Evolutionary conservation across 257 asterid genomes (phyloP), one percentile per base, ranked within the genome.

Genomic region (Linderniella brevidens): DNA sequence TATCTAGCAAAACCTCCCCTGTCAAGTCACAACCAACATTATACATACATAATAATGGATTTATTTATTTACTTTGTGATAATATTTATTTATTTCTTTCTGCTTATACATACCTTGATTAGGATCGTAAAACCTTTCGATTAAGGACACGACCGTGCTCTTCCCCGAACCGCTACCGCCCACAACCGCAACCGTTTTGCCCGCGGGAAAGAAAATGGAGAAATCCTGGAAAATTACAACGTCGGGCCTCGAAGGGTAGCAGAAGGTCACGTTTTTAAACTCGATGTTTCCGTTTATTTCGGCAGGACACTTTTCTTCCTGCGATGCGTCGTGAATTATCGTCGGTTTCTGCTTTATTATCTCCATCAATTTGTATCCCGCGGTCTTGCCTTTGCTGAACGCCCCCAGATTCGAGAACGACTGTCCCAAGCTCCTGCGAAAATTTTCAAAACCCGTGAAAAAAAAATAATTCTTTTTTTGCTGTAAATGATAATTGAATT

Each of bases 151-250:
- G 5, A 90, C 92, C 0, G 99, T 90, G 76, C 96, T 90, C 73
- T 90, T 90, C 44, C 99, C 99, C 0, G 99, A 88, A 52, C 98
- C 98, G 52, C 95, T 88, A 40, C 98, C 98, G 35, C 98, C 99
- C 19, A 90, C 99, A 17, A 90, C 96, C 4, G 99, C 99, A 41
- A 82, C 80, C 0, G 96, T 90, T 63, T 85, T 90, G 40, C 99
- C 99, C 13, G 99, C 99, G 9, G 96, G 96, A 63, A 90, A 85
- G 75, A 77, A 79, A 58, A 90, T 81, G 53, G 94, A 81, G 63
- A 90, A 90, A 57, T 82, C 81, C 68, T 94, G 50, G 57, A 90
- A 90, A 69, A 90, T 80, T 53, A 85, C 55, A 40, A 90, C 96
- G 67, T 90, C 99, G 13, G 99, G 96, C 59, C 99, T 63, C 6